These are phyloP conservation scores for Neocatenulostroma microsporum DNA, from an alignment of 2,329 filamentous ascomycete genomes.

Conservation along the genomic window DNA sequence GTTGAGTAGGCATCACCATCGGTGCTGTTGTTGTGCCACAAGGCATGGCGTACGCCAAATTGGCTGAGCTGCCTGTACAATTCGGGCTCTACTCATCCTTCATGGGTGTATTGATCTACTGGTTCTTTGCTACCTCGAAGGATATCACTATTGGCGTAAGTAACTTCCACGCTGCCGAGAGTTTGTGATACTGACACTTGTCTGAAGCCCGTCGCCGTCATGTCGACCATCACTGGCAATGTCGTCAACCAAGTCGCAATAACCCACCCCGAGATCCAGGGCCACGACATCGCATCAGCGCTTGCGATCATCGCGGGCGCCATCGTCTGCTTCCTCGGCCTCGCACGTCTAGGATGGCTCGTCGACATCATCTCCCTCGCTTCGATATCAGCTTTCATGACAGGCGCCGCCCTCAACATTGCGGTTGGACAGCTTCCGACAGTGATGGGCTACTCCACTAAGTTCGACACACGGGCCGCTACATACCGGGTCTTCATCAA, in stretches of 20 bases:
- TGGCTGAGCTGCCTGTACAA: slow-evolving; percentile 71
- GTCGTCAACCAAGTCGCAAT: slow-evolving; percentile 60
- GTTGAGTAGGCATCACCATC: slow-evolving; percentile 54
- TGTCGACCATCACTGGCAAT: slow-evolving; percentile 83
- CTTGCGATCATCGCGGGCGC: slow-evolving; percentile 69
- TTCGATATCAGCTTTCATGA: slow-evolving; percentile 93
- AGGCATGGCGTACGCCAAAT: slow-evolving; percentile 85
- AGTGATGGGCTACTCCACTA: slow-evolving; percentile 66
- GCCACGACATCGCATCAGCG: slow-evolving; percentile 66
- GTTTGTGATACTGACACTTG: slow-evolving; percentile 10
- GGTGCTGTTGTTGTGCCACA: slow-evolving; percentile 86
- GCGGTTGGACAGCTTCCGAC: slow-evolving; percentile 72
- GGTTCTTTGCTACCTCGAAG: slow-evolving; percentile 97
- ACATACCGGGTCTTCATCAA: slow-evolving; percentile 82
- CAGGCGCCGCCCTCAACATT: slow-evolving; percentile 87
- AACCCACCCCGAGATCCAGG: slow-evolving; percentile 50
- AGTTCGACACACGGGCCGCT: slow-evolving; percentile 54
- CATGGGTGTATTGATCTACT: slow-evolving; percentile 90
- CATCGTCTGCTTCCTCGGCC: slow-evolving; percentile 70
- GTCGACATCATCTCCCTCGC: slow-evolving; percentile 88
- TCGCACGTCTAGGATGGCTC: slow-evolving; percentile 76
- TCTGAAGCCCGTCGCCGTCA: slow-evolving; percentile 78
- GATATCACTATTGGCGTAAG: slow-evolving; percentile 92
- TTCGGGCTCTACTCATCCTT: slow-evolving; percentile 94
- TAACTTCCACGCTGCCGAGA: slow-evolving; percentile 16